Evolutionary conservation across 2,329 filamentous ascomycete species (phyloP).

Genomic region (Aspergillus floridensis): DNA sequence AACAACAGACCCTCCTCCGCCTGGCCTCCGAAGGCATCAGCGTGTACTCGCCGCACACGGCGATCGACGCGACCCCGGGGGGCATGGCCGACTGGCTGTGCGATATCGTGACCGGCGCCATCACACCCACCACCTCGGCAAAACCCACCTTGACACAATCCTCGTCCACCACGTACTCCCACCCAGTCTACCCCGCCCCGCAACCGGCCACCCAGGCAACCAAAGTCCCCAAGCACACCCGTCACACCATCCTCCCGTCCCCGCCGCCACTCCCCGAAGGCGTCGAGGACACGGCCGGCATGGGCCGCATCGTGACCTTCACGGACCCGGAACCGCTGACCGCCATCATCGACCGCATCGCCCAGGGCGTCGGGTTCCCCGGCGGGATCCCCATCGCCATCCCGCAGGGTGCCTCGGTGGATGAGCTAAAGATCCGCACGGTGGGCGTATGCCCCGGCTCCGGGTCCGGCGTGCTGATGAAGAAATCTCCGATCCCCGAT

Average conservation of each 20-base stretch:
- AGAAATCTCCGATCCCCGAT: constrained; percentile 60
- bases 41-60: constrained; percentile 94
- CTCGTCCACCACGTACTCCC: constrained; percentile 39
- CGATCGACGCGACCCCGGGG: constrained; percentile 78
- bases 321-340: constrained; percentile 51
- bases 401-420: constrained; percentile 56
- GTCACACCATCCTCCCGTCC: constrained; percentile 54
- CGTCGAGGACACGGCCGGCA: constrained; percentile 52
- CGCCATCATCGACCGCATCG: constrained; percentile 61
- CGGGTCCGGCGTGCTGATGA: constrained; percentile 70
- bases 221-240: constrained; percentile 48
- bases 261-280: constrained; percentile 34
- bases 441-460: constrained; percentile 90
- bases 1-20: constrained; percentile 79
- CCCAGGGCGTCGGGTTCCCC: constrained; percentile 63
- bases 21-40: constrained; percentile 84
- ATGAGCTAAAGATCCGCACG: constrained; percentile 59
- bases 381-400: constrained; percentile 63
- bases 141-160: constrained; percentile 15
- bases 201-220: constrained; percentile 23
- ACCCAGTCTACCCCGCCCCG: constrained; percentile 24
- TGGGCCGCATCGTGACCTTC: constrained; percentile 61
- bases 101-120: constrained; percentile 68
- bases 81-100: constrained; percentile 95
- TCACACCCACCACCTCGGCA: constrained; percentile 14